Percentiles rank a stretch among this genome's conserved stretches.
phyloP scores from a whole-genome alignment of 176 grass and related monocot species.

The Chloris gayana region DNA sequence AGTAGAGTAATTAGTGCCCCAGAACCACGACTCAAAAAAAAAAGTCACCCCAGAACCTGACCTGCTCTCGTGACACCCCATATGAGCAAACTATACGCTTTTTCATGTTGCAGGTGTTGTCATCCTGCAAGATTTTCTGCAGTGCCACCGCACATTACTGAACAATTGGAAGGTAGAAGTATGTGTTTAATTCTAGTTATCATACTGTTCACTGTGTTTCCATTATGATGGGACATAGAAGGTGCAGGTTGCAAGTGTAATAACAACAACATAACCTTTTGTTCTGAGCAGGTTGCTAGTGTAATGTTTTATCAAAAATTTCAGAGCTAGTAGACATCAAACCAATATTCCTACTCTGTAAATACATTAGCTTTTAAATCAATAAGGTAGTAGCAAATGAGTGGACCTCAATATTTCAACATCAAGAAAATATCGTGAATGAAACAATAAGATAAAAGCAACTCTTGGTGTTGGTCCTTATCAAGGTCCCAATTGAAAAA shows the following conservation, averaged over 20 bases:
- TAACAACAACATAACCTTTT: no score
- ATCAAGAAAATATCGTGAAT: constrained; percentile 20
- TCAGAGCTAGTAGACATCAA: neutral
- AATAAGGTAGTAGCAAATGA: constrained; percentile 12
- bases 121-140: neutral
- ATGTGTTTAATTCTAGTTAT: neutral
- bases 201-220: neutral
- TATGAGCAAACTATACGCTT: constrained; percentile 10
- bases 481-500: neutral
- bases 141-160: neutral
- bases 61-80: neutral
- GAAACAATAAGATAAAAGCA: constrained; percentile 25
- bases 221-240: neutral
- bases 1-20: no score
- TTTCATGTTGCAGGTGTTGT: neutral
- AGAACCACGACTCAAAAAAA: no score
- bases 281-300: neutral
- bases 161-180: constrained; percentile 3
- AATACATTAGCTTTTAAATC: constrained; percentile 19
- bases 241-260: neutral
- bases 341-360: neutral
- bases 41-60: neutral
- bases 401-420: constrained; percentile 18
- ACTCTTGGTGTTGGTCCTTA: constrained; percentile 11
- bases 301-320: constrained; percentile 14